phyloP scores from a whole-genome alignment of 495 filamentous ascomycete species.

The Penicillium dipodomyicola region DNA sequence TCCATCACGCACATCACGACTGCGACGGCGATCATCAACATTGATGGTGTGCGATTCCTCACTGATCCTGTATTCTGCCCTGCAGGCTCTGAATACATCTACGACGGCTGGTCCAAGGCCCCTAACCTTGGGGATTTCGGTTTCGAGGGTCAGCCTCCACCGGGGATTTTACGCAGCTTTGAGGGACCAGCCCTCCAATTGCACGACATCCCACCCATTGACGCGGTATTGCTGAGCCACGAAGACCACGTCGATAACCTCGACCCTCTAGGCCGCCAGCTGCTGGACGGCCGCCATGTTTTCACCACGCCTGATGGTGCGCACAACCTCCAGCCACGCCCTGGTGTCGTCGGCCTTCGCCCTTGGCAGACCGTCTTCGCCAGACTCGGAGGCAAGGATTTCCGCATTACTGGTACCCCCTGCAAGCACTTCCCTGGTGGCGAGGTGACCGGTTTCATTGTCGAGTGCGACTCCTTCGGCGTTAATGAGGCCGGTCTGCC shows the following conservation, averaged over 20 bases:
- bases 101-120: constrained; percentile 18
- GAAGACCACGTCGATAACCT: constrained; percentile 57
- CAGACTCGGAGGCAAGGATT: constrained; percentile 25
- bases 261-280: constrained; percentile 38
- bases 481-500: constrained; percentile 34
- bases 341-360: constrained; percentile 41
- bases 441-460: constrained; percentile 50
- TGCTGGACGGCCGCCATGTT: constrained; percentile 49
- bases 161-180: not conserved
- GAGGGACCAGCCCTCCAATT: constrained; percentile 37
- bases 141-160: constrained; percentile 1
- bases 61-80: constrained; percentile 56
- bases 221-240: constrained; percentile 53
- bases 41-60: constrained; percentile 47
- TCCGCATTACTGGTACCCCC: constrained; percentile 42
- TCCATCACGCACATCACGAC: constrained; percentile 48
- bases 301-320: constrained; percentile 52
- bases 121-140: constrained; percentile 24
- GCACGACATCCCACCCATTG: constrained; percentile 45
- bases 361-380: constrained; percentile 27
- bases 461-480: constrained; percentile 43
- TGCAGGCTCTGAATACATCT: constrained; percentile 36
- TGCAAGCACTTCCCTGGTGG: constrained; percentile 45
- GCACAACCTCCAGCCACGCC: constrained; percentile 39
- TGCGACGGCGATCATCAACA: constrained; percentile 49